Conservation (phyloP, 1,284 basidiomycete genomes). For the Rhodotorula sp. region DNA sequence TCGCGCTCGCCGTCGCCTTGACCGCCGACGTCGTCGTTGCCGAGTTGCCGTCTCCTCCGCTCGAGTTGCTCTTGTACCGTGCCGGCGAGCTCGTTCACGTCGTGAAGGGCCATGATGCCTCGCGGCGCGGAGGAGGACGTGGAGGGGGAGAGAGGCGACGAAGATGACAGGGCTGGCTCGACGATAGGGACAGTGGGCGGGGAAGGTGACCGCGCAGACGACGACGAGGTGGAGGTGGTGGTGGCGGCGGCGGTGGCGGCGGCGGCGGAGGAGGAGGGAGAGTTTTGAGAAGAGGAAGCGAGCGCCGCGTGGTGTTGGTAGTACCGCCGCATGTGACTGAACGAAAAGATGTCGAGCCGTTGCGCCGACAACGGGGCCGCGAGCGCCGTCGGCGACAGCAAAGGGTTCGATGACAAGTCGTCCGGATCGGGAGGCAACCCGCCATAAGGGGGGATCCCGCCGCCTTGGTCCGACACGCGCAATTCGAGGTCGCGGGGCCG, state of each 20-base stretch:
- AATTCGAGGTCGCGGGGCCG: constrained; percentile 69
- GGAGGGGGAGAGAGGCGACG: neutral
- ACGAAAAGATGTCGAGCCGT: constrained; percentile 40
- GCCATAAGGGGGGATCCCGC: constrained; percentile 41
- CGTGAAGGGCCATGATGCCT: constrained; percentile 24
- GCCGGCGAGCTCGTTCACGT: constrained; percentile 17
- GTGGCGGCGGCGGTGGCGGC: neutral
- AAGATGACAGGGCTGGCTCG: neutral
- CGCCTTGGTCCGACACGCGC: constrained; percentile 76
- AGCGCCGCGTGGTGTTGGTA: constrained; percentile 35
- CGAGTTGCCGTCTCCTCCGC: neutral
- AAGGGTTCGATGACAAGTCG: constrained; percentile 20
- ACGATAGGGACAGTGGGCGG: constrained; percentile 2
- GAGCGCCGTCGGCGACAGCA: constrained; percentile 6
- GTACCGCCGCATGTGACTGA: constrained; percentile 37
- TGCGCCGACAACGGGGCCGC: constrained; percentile 31
- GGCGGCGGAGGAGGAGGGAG: neutral
- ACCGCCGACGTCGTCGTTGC: neutral
- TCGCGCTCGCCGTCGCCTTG: constrained; percentile 16
- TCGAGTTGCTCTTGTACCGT: constrained; percentile 27
- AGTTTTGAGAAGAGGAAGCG: neutral
- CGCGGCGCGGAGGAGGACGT: neutral
- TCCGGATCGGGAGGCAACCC: constrained; percentile 33
- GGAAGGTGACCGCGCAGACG: neutral
- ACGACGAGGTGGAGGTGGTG: too few relatives aligned